Conservation (phyloP, 176 grass and related monocot species). For the maize (Zea mays) region Zm-B73-REFERENCE-NAM-5.0 NC_050100.1:198021001-198021500, state of each 20-base stretch:
- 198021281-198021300: slow-evolving; percentile 59
- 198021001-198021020: slow-evolving; percentile 58
- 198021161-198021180: slow-evolving; percentile 74
- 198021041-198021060: slow-evolving; percentile 44
- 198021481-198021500: not conserved
- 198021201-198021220: slow-evolving; percentile 78
- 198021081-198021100: slow-evolving; percentile 45
- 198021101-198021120: slow-evolving; percentile 44
- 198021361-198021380: slow-evolving; percentile 58
- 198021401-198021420: not conserved
- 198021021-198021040: slow-evolving; percentile 56
- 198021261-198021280: slow-evolving; percentile 45
- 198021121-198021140: slow-evolving; percentile 50
- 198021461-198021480: not conserved
- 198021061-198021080: slow-evolving; percentile 38
- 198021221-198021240: slow-evolving; percentile 64
- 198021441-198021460: not conserved
- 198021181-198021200: slow-evolving; percentile 78
- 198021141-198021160: slow-evolving; percentile 56
- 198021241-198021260: slow-evolving; percentile 68
- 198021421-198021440: slow-evolving; percentile 16
- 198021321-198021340: slow-evolving; percentile 65
- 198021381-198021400: slow-evolving; percentile 6
- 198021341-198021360: slow-evolving; percentile 81
- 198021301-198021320: slow-evolving; percentile 72